Evolutionary conservation across 108 stramenopile genomes (phyloP).

Genomic region (Conticribra weissflogii): DNA sequence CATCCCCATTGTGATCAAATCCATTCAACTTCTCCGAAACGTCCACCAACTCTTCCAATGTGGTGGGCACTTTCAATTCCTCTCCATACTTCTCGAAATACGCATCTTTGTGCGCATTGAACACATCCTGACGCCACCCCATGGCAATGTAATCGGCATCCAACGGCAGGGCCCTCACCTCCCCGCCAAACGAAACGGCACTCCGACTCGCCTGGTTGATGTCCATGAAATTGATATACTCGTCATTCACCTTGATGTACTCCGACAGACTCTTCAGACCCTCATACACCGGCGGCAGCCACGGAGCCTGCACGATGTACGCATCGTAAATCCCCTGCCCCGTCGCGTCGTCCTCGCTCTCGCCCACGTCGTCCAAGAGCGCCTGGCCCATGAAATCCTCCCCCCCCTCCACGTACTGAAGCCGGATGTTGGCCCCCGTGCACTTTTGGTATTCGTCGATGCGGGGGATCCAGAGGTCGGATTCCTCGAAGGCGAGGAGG

Average conservation of each 20-base stretch:
- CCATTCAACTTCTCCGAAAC: conserved; percentile 38
- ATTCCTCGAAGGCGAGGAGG: conserved; percentile 49
- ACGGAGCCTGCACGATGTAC: conserved; percentile 48
- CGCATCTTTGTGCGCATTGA: conserved; percentile 22
- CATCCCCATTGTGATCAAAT: conserved; percentile 44
- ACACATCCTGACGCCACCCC: conserved; percentile 45
- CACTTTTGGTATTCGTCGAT: conserved; percentile 39
- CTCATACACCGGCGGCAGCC: conserved; percentile 33
- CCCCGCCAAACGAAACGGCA: conserved; percentile 37
- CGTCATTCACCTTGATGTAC: conserved; percentile 28
- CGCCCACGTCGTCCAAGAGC: conserved; percentile 35
- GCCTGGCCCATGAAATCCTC: conserved; percentile 48
- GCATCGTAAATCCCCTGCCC: conserved; percentile 50
- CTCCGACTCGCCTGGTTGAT: conserved; percentile 36
- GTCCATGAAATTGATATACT: conserved; percentile 33
- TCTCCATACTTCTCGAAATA: conserved; percentile 25
- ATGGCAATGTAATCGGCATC: conserved; percentile 48
- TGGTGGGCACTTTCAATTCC: conserved; percentile 23
- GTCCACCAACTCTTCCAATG: conserved; percentile 36
- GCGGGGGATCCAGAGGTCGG: conserved; percentile 32
- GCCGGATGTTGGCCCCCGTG: conserved; percentile 41
- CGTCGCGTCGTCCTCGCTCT: conserved; percentile 19
- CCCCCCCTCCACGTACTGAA: conserved; percentile 33
- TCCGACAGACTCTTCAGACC: conserved; percentile 30
- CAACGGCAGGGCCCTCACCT: conserved; percentile 35